Percentiles rank a stretch among this genome's conserved stretches.
These are phyloP conservation scores for Geoglossum cookeanum DNA, from an alignment of 2,329 filamentous ascomycete genomes.

Conservation along the genomic window DNA sequence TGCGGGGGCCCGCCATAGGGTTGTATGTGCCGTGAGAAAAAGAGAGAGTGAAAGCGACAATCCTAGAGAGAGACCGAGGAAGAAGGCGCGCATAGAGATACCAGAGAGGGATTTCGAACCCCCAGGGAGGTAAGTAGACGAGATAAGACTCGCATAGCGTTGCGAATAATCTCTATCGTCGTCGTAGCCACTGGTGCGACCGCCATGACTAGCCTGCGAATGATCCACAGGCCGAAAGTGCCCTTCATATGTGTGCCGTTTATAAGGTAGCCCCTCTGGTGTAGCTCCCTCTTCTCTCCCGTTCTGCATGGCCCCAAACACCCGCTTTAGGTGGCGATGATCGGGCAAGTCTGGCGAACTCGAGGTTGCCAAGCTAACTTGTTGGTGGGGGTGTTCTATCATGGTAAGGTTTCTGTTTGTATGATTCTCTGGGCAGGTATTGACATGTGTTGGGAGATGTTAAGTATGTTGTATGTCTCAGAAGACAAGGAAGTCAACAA, in stretches of 20 bases:
- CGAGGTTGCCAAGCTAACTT: background rate
- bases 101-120: slow-evolving; percentile 26
- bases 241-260: background rate
- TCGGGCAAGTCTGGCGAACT: too few relatives aligned
- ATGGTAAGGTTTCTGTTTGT: background rate
- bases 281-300: background rate
- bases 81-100: slow-evolving; percentile 27
- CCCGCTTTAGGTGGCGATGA: background rate
- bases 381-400: background rate
- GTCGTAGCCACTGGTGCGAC: background rate
- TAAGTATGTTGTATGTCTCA: background rate
- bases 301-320: background rate
- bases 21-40: slow-evolving; percentile 5
- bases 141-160: background rate
- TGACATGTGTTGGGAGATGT: background rate
- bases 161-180: background rate
- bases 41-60: slow-evolving; percentile 15
- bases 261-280: background rate
- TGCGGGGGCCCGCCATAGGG: slow-evolving; percentile 38
- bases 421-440: background rate
- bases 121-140: slow-evolving; percentile 19
- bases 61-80: slow-evolving; percentile 22
- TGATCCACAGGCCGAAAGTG: background rate
- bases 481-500: background rate
- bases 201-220: background rate